Conservation (phyloP, 169 alveolate species). For the Plasmodium cynomolgi region DNA sequence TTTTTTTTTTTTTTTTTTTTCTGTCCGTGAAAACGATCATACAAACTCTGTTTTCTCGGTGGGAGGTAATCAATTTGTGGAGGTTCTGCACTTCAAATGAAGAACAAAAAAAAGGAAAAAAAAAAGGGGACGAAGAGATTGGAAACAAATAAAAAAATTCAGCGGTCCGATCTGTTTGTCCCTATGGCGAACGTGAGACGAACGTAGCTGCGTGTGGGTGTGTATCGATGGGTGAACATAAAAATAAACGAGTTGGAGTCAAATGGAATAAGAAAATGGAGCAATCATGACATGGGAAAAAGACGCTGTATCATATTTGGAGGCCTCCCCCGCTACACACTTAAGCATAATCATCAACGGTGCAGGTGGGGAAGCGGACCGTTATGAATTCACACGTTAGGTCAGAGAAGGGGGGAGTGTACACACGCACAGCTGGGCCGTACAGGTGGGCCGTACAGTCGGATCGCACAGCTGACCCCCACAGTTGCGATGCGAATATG, state of each 20-base stretch:
- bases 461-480: not conserved
- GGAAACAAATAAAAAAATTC: not conserved
- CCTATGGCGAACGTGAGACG: not conserved
- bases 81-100: not conserved
- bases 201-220: not conserved
- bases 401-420: too few relatives aligned
- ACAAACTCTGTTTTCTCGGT: not conserved
- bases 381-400: too few relatives aligned
- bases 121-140: not conserved
- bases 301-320: not conserved
- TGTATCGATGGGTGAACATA: not conserved
- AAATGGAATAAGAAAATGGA: not conserved
- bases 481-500: not conserved
- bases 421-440: not conserved
- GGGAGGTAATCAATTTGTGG: not conserved
- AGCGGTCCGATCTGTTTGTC: not conserved
- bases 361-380: too few relatives aligned
- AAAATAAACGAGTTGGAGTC: not conserved
- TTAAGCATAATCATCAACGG: too few relatives aligned
- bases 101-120: not conserved
- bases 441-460: too few relatives aligned
- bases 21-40: not conserved
- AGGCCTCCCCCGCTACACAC: not conserved
- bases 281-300: too few relatives aligned
- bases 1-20: too few relatives aligned